phyloP scores from a whole-genome alignment of 2,329 filamentous ascomycete genomes.

The Calonectria multiphialidica region DNA sequence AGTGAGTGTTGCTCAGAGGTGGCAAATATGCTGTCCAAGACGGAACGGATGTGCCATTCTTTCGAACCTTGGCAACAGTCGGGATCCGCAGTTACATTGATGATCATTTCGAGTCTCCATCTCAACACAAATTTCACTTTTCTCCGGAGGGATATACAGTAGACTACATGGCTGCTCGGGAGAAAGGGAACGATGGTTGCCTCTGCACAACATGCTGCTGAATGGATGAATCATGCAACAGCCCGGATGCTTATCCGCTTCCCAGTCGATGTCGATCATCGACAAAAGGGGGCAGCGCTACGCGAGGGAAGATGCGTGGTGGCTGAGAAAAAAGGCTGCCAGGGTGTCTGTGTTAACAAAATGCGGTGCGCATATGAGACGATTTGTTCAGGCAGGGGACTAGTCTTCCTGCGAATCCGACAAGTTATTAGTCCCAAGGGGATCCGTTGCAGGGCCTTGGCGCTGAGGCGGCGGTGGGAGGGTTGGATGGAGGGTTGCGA shows the following conservation, averaged over 20 bases:
- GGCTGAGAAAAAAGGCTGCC: slow-evolving; percentile 18
- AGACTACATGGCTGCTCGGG: neutral
- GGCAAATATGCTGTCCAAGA: slow-evolving; percentile 3
- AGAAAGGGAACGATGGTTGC: slow-evolving; percentile 3
- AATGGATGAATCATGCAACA: slow-evolving; percentile 23
- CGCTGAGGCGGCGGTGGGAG: slow-evolving; percentile 8
- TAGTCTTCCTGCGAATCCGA: slow-evolving; percentile 19
- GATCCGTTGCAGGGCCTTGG: slow-evolving; percentile 11
- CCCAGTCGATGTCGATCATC: slow-evolving; percentile 21
- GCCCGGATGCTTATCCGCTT: slow-evolving; percentile 13
- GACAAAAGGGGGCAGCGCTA: slow-evolving; percentile 20
- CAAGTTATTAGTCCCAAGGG: slow-evolving; percentile 9
- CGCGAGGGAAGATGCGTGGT: slow-evolving; percentile 21
- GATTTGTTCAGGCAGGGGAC: slow-evolving; percentile 9
- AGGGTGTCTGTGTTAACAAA: slow-evolving; percentile 19
- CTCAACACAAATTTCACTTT: neutral
- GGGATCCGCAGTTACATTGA: slow-evolving; percentile 12
- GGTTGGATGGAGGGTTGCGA: slow-evolving; percentile 14
- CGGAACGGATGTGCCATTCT: neutral
- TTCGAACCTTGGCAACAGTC: neutral
- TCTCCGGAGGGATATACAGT: neutral
- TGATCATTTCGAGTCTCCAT: neutral
- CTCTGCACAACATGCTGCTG: slow-evolving; percentile 6
- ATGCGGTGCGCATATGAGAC: slow-evolving; percentile 18
- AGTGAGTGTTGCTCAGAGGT: neutral